A percentile compares a stretch with the other conserved stretches of the same genome.
These are phyloP conservation scores for Neoboletus magnificus DNA, from an alignment of 768 basidiomycete species.

Conservation along the genomic window DNA sequence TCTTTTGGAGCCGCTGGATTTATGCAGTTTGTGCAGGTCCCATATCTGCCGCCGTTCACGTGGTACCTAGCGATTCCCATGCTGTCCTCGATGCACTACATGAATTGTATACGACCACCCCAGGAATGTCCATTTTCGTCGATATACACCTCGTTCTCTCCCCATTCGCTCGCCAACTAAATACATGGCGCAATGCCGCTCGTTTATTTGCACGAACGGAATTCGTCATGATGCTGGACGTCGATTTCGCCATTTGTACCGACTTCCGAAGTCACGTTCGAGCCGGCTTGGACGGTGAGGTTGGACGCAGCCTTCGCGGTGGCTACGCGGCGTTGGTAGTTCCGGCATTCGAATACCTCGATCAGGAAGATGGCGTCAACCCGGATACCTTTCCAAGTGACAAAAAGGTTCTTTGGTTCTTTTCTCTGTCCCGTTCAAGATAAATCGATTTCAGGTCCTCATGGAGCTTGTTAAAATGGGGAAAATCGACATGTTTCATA, in stretches of 20 bases:
- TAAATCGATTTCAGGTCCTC: slow-evolving; percentile 40
- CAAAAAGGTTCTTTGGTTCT: slow-evolving; percentile 49
- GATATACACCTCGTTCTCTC: slow-evolving; percentile 88
- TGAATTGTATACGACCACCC: slow-evolving; percentile 62
- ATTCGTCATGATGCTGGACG: slow-evolving; percentile 88
- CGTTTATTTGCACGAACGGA: slow-evolving; percentile 80
- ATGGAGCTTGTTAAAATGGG: slow-evolving; percentile 53
- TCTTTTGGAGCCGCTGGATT: not conserved
- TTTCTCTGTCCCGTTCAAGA: not conserved
- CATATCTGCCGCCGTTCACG: slow-evolving; percentile 80
- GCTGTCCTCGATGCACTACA: slow-evolving; percentile 61
- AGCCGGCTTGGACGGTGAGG: slow-evolving; percentile 33
- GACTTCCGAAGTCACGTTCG: slow-evolving; percentile 65
- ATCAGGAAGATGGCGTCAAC: slow-evolving; percentile 61
- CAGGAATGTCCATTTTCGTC: slow-evolving; percentile 62
- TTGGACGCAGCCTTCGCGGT: slow-evolving; percentile 43
- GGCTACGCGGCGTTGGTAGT: slow-evolving; percentile 74
- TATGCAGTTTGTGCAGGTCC: slow-evolving; percentile 51
- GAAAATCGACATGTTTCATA: slow-evolving; percentile 74
- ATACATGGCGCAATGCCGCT: slow-evolving; percentile 86
- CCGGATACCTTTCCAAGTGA: slow-evolving; percentile 58
- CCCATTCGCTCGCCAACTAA: slow-evolving; percentile 79
- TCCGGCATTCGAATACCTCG: slow-evolving; percentile 80
- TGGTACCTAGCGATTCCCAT: slow-evolving; percentile 42
- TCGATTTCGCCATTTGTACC: slow-evolving; percentile 84